Base-by-base conservation (phyloP, 2,329 filamentous ascomycete genomes). In the Cercospora janseana region DNA sequence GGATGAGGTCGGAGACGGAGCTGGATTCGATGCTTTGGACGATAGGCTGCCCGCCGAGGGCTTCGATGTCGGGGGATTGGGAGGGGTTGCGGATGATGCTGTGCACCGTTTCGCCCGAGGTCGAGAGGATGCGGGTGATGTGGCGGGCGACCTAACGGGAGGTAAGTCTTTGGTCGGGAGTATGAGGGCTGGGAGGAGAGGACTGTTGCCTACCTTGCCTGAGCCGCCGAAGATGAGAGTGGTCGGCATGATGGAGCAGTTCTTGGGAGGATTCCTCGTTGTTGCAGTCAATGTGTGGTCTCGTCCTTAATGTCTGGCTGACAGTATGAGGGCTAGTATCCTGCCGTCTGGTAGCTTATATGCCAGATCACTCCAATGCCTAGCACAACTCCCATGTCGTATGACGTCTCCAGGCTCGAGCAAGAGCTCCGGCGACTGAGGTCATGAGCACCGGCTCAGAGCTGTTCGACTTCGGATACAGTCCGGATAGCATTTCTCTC, bases 21-120 rank as follows among this genome's bases (percentile, higher is more conserved):
- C 66, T 60, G 28, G 65, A 60, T 58, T 75, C 71, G 43, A 76
- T 66, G 53, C 67, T 70, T 52, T 75, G 71, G 9, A 75, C 58
- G 48, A 75, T 68, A 26, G 73, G 72, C 8, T 63, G 66, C 28
- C 69, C 72, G 46, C 73, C 73, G 21, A 75, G 66, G 24, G 63
- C 58, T 40, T 66, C 51, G 43, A 76, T 65, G n/a, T 62, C 61
- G 28, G 64, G 35, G 21, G 56, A 49, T 56, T 75, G 72, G 16
- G 35, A 29, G 13, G 49, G 43, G 38, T 53, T 55, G 27, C 55
- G 49, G 57, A 69, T 69, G 28, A 70, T 58, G 47, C 57, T 62
- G 60, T 68, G 59, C 13, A 70, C 66, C 7, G 46, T 64, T 38
- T 64, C 61, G 49, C 54, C 55, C 44, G 60, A 49, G 6, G 58